Base-by-base conservation (phyloP, 192 early-diverging fungal genomes). In the Coemansia sp. region DNA sequence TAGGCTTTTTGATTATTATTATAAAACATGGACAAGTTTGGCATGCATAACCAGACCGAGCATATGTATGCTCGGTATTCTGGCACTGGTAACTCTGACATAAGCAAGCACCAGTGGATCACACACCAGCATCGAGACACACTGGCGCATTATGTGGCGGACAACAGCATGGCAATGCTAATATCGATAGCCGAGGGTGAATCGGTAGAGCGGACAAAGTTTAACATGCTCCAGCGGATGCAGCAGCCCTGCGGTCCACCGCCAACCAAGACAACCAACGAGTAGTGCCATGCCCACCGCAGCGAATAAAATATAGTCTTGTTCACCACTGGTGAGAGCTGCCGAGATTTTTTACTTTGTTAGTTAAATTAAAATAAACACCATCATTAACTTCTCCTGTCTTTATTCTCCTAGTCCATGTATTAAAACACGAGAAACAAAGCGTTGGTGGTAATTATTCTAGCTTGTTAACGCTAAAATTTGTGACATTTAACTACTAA, bases 1-100 rank as follows among this genome's bases (percentile, higher is more conserved):
- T n/a, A 15, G 12, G 4, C 41, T 15, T 3, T 21, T 49, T 19
- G 47, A n/a, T 17, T 19, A 19, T 19, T 48, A 5, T 10, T 27
- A 24, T 53, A 39, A 8, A 64, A 21, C 21, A 74, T 74, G 73
- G 79, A 82, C 60, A 82, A 82, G 70, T 82, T 82, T 82, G 79
- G 79, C 29, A 82, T 82, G 79, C 70, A 82, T 54, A 82, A 70
- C 29, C 79, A 82, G 73, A 82, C 79, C 22, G 79, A 82, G 70
- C 69, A 76, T 39, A 23, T 75, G 58, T 67, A 72, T 65, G 74
- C 79, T 15, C 59, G 69, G 70, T 63, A 82, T 50, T 37, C 69
- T 10, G 79, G 79, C 35, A 82, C 79, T 10, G 79, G 79, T 14
- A 76, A 70, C 27, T 70, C 79, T 39, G 74, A 82, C 32, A 82